Conservation (phyloP, 768 basidiomycete genomes). For the Boletus rubropictus region DNA sequence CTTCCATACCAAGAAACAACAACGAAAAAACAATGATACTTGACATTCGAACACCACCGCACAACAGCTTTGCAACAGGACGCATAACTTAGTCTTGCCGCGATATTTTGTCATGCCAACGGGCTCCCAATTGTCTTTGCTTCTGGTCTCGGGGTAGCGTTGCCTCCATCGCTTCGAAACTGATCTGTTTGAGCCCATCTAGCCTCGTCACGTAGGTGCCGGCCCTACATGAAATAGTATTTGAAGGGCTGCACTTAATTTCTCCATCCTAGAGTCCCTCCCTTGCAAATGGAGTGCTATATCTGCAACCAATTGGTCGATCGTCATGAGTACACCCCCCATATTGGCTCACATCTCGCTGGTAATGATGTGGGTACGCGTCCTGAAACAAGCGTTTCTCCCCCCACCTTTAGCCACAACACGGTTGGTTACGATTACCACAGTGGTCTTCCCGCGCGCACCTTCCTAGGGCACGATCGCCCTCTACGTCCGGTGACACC, state of each 20-base stretch:
- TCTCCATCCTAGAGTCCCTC: neutral
- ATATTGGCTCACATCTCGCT: slow-evolving; percentile 8
- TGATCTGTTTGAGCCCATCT: neutral
- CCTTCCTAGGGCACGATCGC: neutral
- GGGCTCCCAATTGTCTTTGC: slow-evolving; percentile 1
- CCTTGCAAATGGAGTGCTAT: slow-evolving; percentile 12
- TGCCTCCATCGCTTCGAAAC: neutral
- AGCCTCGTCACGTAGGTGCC: neutral
- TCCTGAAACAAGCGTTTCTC: neutral
- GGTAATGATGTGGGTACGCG: neutral
- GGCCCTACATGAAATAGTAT: neutral
- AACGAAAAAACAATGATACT: no score
- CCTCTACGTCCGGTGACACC: neutral
- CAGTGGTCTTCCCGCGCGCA: neutral
- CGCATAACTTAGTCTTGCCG: neutral
- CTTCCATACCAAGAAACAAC: no score
- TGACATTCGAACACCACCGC: neutral
- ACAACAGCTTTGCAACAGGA: neutral
- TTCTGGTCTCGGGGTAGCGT: neutral
- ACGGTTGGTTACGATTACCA: neutral
- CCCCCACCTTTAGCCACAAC: neutral
- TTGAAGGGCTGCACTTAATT: neutral
- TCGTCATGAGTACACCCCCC: slow-evolving; percentile 10
- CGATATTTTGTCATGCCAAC: slow-evolving; percentile 8
- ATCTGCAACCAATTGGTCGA: slow-evolving; percentile 12